Evolutionary conservation across 768 basidiomycete genomes (phyloP).

Genomic region (Tephrocybe sp.): DNA sequence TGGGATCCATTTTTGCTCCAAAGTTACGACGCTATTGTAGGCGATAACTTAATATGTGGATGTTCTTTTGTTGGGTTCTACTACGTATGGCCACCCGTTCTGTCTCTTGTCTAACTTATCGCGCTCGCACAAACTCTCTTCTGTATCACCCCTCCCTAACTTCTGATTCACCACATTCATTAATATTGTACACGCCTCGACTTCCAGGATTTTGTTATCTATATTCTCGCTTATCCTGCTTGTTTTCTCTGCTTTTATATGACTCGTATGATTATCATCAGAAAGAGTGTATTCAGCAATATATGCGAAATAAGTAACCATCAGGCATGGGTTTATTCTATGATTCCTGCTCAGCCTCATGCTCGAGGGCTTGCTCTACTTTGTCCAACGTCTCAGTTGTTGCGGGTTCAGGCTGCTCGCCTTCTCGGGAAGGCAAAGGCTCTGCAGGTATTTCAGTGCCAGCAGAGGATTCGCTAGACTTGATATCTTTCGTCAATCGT

Average conservation of each 20-base stretch:
- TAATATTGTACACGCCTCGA: conserved; percentile 38
- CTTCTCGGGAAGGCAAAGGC: conserved; percentile 37
- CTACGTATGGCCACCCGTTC: conserved; percentile 8
- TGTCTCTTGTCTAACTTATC: conserved; percentile 11
- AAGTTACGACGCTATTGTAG: conserved; percentile 8
- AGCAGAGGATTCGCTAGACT: conserved; percentile 30
- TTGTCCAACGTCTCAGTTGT: conserved; percentile 41
- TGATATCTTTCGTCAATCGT: conserved; percentile 50
- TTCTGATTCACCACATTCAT: conserved; percentile 28
- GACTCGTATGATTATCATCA: conserved; percentile 10
- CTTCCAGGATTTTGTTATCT: conserved; percentile 33
- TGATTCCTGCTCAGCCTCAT: conserved; percentile 25
- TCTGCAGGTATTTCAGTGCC: conserved; percentile 42
- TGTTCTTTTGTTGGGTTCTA: conserved; percentile 14
- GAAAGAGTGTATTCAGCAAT: conserved; percentile 11
- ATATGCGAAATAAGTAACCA: conserved; percentile 9
- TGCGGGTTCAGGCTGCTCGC: conserved; percentile 27
- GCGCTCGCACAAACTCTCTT: neutral
- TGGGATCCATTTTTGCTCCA: conserved; percentile 17
- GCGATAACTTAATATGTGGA: conserved; percentile 15
- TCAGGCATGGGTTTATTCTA: conserved; percentile 1
- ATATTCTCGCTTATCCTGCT: conserved; percentile 24
- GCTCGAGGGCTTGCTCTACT: conserved; percentile 31
- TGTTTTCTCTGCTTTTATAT: conserved; percentile 15
- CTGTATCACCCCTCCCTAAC: conserved; percentile 25